Base-by-base conservation (phyloP, 352 stramenopile species). In the Globisporangium splendens region DNA sequence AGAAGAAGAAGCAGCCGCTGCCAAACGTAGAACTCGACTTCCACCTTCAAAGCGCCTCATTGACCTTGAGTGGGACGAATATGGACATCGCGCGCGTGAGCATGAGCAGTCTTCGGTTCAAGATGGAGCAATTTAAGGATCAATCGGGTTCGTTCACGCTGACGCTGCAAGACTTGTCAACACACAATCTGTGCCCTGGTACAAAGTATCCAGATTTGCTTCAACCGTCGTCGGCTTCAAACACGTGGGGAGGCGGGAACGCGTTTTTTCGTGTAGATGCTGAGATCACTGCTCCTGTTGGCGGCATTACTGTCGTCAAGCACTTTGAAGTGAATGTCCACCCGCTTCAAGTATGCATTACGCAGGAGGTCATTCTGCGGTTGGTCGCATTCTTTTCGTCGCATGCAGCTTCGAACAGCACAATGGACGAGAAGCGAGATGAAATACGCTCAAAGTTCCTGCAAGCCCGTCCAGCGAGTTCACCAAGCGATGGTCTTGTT, bases 311-410 rank as follows among this genome's bases (percentile, higher is more conserved):
- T 17, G 55, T 95, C 28, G 69, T 95, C 11, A 76, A 91, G 42
- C 86, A 93, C 70, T 92, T 93, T 61, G 83, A 93, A 64, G 63
- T 95, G 28, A 95, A 95, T 35, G 75, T 93, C 2, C 82, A 91
- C 46, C 86, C 86, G 5, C 74, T 95, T n/a, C 82, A 95, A 62
- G 73, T 95, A 31, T 93, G 82, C 52, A 69, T 95, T 46, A 91
- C 85, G 1, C 82, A 92, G 15, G 81, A 93, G 28, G 68, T 89
- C 13, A 83, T 95, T 31, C 60, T 89, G 17, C 83, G 92, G 46
- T 59, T 93, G 22, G 59, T 88, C 4, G 50, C 66, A 1, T 93
- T 91, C 52, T 84, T 88, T 50, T 66, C 75, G 0, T 63, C 79
- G 11, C 55, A 60, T 0, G 41, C 20, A 7, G 24, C 66, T 11